Percentiles rank a stretch among this genome's conserved stretches.
These are phyloP conservation scores for Pseudonitzschia multiseries DNA, from an alignment of 108 stramenopile species.

Conservation along the genomic window DNA sequence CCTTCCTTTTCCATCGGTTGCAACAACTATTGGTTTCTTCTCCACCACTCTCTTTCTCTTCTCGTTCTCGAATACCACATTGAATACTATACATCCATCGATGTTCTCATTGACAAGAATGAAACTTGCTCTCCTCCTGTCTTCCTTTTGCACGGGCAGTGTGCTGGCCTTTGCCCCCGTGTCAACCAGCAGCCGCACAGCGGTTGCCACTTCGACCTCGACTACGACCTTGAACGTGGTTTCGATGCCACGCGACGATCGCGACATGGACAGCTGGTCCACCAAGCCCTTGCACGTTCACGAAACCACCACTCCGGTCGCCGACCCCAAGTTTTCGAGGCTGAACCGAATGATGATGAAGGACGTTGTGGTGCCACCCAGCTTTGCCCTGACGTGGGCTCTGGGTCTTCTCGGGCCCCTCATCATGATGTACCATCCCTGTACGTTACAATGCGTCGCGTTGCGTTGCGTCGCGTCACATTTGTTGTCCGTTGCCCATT, in stretches of 20 bases:
- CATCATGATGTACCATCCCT: conserved; percentile 55
- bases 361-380: conserved; percentile 43
- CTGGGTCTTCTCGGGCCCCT: conserved; percentile 35
- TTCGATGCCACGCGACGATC: conserved; percentile 10
- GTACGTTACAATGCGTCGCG: conserved; percentile 32
- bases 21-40: too few relatives aligned
- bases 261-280: conserved; percentile 22
- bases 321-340: conserved; percentile 20
- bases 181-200: background rate
- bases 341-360: conserved; percentile 29
- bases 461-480: background rate
- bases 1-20: too few relatives aligned
- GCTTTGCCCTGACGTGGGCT: conserved; percentile 38
- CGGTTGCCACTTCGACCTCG: background rate
- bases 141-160: conserved; percentile 4
- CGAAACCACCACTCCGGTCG: conserved; percentile 20
- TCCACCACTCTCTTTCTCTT: too few relatives aligned
- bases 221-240: conserved; percentile 8
- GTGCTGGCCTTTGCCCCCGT: conserved; percentile 1
- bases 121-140: conserved; percentile 4
- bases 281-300: conserved; percentile 15
- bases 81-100: background rate
- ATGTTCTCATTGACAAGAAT: background rate
- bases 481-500: too few relatives aligned
- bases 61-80: too few relatives aligned